Evolutionary conservation across 2,329 filamentous ascomycete species (phyloP).

Genomic region (Aschersonia sp.): DNA sequence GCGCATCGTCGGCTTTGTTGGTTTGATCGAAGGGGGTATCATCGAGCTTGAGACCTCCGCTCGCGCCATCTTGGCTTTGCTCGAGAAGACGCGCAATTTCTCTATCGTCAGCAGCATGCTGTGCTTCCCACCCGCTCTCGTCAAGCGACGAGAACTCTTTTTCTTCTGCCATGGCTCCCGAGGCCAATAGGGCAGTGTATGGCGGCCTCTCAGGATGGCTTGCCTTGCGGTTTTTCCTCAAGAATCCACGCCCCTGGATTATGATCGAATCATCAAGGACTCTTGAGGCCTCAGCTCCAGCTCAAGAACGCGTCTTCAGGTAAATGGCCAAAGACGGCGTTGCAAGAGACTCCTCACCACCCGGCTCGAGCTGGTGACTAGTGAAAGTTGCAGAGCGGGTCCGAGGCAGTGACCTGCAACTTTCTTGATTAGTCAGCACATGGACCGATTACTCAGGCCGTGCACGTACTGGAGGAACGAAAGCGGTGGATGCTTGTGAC

Average conservation of each 20-base stretch:
- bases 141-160: slow-evolving; percentile 19
- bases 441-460: too few relatives aligned
- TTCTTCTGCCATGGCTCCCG: slow-evolving; percentile 17
- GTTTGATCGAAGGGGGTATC: slow-evolving; percentile 40
- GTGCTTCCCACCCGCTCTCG: slow-evolving; percentile 22
- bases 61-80: slow-evolving; percentile 23
- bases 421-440: not conserved
- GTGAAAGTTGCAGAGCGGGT: too few relatives aligned
- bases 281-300: too few relatives aligned
- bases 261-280: too few relatives aligned
- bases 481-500: too few relatives aligned
- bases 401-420: not conserved
- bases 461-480: too few relatives aligned
- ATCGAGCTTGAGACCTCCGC: slow-evolving; percentile 26
- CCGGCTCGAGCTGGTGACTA: too few relatives aligned
- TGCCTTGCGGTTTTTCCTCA: slow-evolving; percentile 2
- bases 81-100: slow-evolving; percentile 30
- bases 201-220: not conserved
- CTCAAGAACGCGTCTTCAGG: too few relatives aligned
- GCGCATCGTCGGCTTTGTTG: slow-evolving; percentile 82
- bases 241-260: not conserved
- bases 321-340: too few relatives aligned
- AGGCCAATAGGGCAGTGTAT: not conserved
- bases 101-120: slow-evolving; percentile 34
- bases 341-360: too few relatives aligned